These are phyloP conservation scores for Talaromyces islandicus DNA, from an alignment of 2,329 filamentous ascomycete genomes.

Conservation along the genomic window DNA sequence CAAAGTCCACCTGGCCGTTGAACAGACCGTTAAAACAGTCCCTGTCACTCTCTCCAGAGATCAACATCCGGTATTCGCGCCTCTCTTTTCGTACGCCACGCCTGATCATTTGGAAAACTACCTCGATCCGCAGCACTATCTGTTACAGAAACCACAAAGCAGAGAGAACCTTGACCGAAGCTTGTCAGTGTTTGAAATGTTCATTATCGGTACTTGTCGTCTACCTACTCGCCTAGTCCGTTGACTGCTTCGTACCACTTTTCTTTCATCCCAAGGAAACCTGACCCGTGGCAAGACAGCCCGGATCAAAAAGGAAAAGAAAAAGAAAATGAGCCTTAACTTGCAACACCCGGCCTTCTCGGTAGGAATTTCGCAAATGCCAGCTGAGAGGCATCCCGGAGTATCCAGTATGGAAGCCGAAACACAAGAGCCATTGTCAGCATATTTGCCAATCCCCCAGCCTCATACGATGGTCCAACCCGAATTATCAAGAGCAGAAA, in stretches of 20 bases:
- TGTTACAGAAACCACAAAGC: not conserved
- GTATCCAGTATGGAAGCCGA: not conserved
- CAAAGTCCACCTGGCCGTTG: not conserved
- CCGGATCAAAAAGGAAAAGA: conserved; percentile 5
- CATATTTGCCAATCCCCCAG: not conserved
- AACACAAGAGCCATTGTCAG: not conserved
- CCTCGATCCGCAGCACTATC: not conserved
- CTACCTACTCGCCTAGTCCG: conserved; percentile 3
- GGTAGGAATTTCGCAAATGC: not conserved
- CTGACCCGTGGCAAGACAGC: not conserved
- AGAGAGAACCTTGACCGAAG: not conserved
- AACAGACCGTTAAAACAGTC: not conserved
- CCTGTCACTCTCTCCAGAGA: not conserved
- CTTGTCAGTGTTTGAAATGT: conserved; percentile 6
- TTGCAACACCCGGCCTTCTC: not conserved
- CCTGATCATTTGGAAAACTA: not conserved
- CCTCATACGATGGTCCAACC: not conserved
- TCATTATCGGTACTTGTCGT: conserved; percentile 7
- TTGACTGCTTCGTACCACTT: conserved; percentile 8
- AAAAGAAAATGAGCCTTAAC: conserved; percentile 7
- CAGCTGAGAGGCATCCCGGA: not conserved
- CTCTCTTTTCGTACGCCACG: not conserved
- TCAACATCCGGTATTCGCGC: not conserved
- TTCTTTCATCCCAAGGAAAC: not conserved
- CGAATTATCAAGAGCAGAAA: not conserved